Evolutionary conservation across 139 green algal species (phyloP).

Genomic region (Micractinium conductrix): DNA sequence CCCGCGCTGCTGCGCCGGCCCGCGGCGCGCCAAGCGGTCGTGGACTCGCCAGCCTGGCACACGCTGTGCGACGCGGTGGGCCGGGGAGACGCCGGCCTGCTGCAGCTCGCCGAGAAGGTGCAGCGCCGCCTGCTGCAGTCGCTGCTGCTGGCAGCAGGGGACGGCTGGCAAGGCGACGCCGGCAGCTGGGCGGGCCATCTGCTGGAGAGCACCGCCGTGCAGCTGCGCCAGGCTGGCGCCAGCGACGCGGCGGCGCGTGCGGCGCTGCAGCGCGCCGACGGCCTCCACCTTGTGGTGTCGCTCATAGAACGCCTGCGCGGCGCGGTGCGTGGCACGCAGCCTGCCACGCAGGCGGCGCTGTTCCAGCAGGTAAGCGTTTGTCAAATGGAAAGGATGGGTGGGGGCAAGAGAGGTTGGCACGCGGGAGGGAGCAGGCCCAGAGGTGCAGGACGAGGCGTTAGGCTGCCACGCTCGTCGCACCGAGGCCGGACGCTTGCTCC

Average conservation of each 20-base stretch:
- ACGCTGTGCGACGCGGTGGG: constrained; percentile 54
- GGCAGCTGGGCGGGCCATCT: constrained; percentile 22
- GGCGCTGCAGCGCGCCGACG: constrained; percentile 43
- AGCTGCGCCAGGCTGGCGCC: constrained; percentile 27
- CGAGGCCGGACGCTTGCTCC: too few species aligned
- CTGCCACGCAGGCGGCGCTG: constrained; percentile 56
- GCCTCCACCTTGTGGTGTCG: constrained; percentile 46
- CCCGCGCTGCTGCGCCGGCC: constrained; percentile 59
- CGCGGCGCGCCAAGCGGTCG: constrained; percentile 44
- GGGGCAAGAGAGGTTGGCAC: too few species aligned
- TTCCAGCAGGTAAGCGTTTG: constrained; percentile 32
- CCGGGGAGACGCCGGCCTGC: constrained; percentile 19
- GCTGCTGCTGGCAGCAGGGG: constrained; percentile 34
- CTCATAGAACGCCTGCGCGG: constrained; percentile 79
- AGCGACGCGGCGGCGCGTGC: constrained; percentile 22
- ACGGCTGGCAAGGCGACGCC: neutral
- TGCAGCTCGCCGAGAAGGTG: constrained; percentile 22
- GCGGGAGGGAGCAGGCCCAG: too few species aligned
- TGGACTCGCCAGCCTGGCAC: constrained; percentile 60
- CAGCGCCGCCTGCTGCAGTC: constrained; percentile 39
- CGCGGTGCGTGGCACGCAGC: constrained; percentile 53
- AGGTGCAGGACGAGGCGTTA: too few species aligned
- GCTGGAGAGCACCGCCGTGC: constrained; percentile 14
- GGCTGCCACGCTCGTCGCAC: too few species aligned
- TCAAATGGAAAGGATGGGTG: too few species aligned